Conservation (phyloP, 2,329 filamentous ascomycete species). For the Mariannaea sp. region DNA sequence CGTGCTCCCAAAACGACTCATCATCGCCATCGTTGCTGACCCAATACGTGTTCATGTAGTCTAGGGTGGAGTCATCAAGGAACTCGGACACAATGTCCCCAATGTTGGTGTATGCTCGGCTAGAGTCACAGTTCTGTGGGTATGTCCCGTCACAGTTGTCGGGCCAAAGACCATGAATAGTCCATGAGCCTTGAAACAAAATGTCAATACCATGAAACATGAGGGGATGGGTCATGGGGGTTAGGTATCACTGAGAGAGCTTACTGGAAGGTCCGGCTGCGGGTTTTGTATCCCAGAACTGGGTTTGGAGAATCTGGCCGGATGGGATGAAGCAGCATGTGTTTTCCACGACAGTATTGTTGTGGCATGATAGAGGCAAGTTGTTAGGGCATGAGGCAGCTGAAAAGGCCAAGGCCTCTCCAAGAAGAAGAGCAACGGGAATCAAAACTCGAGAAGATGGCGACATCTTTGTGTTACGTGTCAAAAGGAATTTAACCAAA, state of each 20-base stretch:
- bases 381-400: constrained; percentile 27
- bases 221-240: too few relatives aligned
- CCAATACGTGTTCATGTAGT: constrained; percentile 74
- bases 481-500: too few relatives aligned
- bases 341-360: constrained; percentile 62
- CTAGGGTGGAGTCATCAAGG: constrained; percentile 57
- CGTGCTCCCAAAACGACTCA: constrained; percentile 73
- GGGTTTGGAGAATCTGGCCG: constrained; percentile 73
- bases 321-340: constrained; percentile 76
- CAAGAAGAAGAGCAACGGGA: constrained; percentile 20
- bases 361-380: constrained; percentile 55
- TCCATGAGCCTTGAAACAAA: constrained; percentile 68
- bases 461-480: constrained; percentile 14
- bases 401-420: constrained; percentile 15
- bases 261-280: constrained; percentile 59
- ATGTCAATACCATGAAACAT: constrained; percentile 1
- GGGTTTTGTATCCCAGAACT: constrained; percentile 76
- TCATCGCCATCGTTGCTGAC: constrained; percentile 69
- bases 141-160: constrained; percentile 74
- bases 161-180: constrained; percentile 72
- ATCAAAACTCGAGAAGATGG: constrained; percentile 10
- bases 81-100: constrained; percentile 63
- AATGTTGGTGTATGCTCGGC: constrained; percentile 68
- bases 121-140: constrained; percentile 67
- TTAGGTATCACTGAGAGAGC: accelerated